Conservation (phyloP, 768 basidiomycete genomes). For the Mycena haematopus region DNA sequence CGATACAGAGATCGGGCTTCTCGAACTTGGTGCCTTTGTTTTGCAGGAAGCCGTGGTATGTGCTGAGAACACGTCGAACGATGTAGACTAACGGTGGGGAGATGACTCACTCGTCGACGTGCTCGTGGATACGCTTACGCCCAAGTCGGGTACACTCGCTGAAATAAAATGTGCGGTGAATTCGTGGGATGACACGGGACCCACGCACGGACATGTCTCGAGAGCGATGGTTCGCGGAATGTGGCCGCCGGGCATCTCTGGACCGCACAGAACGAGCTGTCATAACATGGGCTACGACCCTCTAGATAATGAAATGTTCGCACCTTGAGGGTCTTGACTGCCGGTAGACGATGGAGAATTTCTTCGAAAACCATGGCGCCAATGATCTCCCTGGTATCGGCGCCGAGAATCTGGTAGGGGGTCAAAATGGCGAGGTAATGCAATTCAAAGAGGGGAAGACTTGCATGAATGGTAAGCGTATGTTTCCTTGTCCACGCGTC, state of each 20-base stretch:
- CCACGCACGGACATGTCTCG: conserved; percentile 17
- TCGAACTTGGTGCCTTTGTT: conserved; percentile 18
- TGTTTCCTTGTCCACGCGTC: conserved; percentile 39
- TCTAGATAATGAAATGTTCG: neutral
- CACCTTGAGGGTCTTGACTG: conserved; percentile 34
- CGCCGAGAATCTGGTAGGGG: conserved; percentile 34
- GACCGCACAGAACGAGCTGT: conserved; percentile 34
- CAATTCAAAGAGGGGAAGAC: conserved; percentile 3
- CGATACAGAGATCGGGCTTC: conserved; percentile 24
- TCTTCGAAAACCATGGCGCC: conserved; percentile 30
- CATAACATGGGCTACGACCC: neutral
- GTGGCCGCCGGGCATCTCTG: conserved; percentile 22
- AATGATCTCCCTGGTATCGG: conserved; percentile 22
- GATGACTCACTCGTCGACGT: conserved; percentile 10
- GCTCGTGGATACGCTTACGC: conserved; percentile 23
- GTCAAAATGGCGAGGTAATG: neutral
- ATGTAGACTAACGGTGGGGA: neutral
- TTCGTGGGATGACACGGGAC: neutral
- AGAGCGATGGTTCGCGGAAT: neutral
- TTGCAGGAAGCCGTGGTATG: conserved; percentile 24
- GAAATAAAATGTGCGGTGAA: neutral
- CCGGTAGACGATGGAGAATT: conserved; percentile 34
- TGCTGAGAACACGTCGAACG: conserved; percentile 6
- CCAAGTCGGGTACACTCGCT: conserved; percentile 16
- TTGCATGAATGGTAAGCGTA: conserved; percentile 40